Evolutionary conservation across 805 yeast species (phyloP).

Genomic region (Candida succiphila): DNA sequence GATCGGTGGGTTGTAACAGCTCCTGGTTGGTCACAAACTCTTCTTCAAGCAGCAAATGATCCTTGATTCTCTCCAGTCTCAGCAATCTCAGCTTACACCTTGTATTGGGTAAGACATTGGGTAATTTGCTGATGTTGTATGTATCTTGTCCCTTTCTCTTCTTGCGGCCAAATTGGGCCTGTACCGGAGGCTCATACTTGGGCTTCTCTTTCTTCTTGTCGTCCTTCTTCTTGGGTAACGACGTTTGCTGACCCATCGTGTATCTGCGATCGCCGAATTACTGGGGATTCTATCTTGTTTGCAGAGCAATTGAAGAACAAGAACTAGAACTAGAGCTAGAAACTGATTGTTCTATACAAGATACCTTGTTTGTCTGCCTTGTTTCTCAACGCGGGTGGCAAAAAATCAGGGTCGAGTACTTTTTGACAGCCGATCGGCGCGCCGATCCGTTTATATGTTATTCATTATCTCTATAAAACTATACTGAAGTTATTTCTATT

Average conservation of each 20-base stretch:
- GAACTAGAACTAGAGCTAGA: too few species aligned
- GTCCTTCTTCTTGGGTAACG: slow-evolving; percentile 23
- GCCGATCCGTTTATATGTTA: too few species aligned
- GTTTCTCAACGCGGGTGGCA: too few species aligned
- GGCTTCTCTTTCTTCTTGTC: slow-evolving; percentile 72
- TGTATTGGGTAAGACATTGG: slow-evolving; percentile 83
- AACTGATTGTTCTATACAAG: too few species aligned
- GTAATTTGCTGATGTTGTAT: slow-evolving; percentile 57
- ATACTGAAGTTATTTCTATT: too few species aligned
- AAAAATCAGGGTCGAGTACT: too few species aligned
- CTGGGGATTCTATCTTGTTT: too few species aligned
- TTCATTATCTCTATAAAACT: too few species aligned
- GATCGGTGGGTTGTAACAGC: slow-evolving; percentile 90
- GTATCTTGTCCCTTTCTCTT: slow-evolving; percentile 91
- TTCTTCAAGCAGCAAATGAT: slow-evolving; percentile 88
- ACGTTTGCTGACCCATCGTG: slow-evolving; percentile 28
- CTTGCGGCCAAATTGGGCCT: slow-evolving; percentile 76
- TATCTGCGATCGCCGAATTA: too few species aligned
- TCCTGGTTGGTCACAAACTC: slow-evolving; percentile 94
- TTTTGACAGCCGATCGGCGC: too few species aligned
- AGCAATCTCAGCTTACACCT: slow-evolving; percentile 86
- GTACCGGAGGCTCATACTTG: slow-evolving; percentile 97
- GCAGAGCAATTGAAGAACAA: too few species aligned
- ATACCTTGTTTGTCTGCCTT: too few species aligned
- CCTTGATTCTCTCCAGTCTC: slow-evolving; percentile 93